A percentile compares a stretch with the other conserved stretches of the same genome.
Evolutionary conservation across 1,284 basidiomycete genomes (phyloP).

Genomic region (Ceratobasidium sp.): DNA sequence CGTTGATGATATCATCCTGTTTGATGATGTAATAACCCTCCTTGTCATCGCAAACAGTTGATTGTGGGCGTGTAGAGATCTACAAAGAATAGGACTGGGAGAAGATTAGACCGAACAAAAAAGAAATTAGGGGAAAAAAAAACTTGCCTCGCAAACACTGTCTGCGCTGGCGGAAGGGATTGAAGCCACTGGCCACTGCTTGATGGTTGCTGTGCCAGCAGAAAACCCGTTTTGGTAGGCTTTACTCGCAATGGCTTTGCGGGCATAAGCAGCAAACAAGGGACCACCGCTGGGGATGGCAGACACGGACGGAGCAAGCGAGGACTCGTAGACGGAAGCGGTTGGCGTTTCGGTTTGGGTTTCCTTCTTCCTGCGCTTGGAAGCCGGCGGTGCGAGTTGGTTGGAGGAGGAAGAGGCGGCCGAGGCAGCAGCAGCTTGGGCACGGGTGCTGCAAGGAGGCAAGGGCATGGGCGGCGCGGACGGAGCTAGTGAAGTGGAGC

Average conservation of each 20-base stretch:
- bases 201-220: constrained; percentile 42
- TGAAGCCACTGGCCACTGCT: constrained; percentile 39
- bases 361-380: constrained; percentile 50
- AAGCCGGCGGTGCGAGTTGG: constrained; percentile 55
- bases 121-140: constrained; percentile 16
- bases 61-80: constrained; percentile 55
- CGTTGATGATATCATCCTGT: constrained; percentile 87
- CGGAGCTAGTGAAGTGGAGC: constrained; percentile 66
- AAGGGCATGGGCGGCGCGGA: constrained; percentile 68
- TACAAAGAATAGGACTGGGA: constrained; percentile 47
- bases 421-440: constrained; percentile 82
- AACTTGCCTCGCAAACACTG: constrained; percentile 43
- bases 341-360: constrained; percentile 38
- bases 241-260: constrained; percentile 49
- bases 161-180: constrained; percentile 22
- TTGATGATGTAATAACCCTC: constrained; percentile 95
- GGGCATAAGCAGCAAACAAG: constrained; percentile 47
- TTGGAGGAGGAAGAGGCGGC: constrained; percentile 70
- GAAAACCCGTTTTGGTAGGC: constrained; percentile 47
- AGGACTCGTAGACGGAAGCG: constrained; percentile 45
- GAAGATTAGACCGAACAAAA: not conserved
- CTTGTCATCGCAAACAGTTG: constrained; percentile 83
- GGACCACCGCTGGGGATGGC: constrained; percentile 38
- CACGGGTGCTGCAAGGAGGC: constrained; percentile 80
- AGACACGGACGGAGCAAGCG: constrained; percentile 44